Evolutionary conservation across 2,329 filamentous ascomycete genomes (phyloP).

Genomic region (Beauveria rudraprayagi): DNA sequence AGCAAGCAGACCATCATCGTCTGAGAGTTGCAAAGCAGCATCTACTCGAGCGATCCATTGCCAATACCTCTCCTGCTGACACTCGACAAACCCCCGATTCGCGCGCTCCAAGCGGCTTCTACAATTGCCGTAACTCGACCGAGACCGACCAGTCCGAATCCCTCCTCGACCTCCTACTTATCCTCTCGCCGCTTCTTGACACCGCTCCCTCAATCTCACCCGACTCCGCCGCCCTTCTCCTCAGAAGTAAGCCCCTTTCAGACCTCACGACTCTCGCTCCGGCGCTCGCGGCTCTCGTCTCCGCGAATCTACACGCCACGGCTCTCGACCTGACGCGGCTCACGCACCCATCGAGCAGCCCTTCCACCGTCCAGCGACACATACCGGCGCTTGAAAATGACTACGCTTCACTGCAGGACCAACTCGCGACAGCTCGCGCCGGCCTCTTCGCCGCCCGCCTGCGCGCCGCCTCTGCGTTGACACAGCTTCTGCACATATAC

Average conservation of each 20-base stretch:
- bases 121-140: slow-evolving; percentile 15
- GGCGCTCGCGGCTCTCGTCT: slow-evolving; percentile 32
- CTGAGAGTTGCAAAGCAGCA: slow-evolving; percentile 40
- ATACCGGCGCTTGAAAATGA: slow-evolving; percentile 40
- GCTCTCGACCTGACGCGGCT: slow-evolving; percentile 35
- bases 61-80: slow-evolving; percentile 31
- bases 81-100: background rate
- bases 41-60: slow-evolving; percentile 43
- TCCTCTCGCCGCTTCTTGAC: slow-evolving; percentile 37
- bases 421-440: slow-evolving; percentile 23
- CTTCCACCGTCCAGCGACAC: slow-evolving; percentile 50
- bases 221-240: slow-evolving; percentile 28
- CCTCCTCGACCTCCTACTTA: slow-evolving; percentile 32
- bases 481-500: slow-evolving; percentile 32
- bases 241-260: slow-evolving; percentile 35
- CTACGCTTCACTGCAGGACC: slow-evolving; percentile 28
- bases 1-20: slow-evolving; percentile 44
- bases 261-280: slow-evolving; percentile 35
- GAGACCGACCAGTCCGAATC: slow-evolving; percentile 2
- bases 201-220: slow-evolving; percentile 23
- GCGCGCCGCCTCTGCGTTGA: slow-evolving; percentile 28
- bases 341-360: slow-evolving; percentile 39
- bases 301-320: slow-evolving; percentile 33
- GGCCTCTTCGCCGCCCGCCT: slow-evolving; percentile 32
- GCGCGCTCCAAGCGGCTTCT: slow-evolving; percentile 1